Percentiles rank a stretch among this genome's conserved stretches.
Evolutionary conservation across 345 rosid species (phyloP).

Genomic region (Capsella bursapastoris): DNA sequence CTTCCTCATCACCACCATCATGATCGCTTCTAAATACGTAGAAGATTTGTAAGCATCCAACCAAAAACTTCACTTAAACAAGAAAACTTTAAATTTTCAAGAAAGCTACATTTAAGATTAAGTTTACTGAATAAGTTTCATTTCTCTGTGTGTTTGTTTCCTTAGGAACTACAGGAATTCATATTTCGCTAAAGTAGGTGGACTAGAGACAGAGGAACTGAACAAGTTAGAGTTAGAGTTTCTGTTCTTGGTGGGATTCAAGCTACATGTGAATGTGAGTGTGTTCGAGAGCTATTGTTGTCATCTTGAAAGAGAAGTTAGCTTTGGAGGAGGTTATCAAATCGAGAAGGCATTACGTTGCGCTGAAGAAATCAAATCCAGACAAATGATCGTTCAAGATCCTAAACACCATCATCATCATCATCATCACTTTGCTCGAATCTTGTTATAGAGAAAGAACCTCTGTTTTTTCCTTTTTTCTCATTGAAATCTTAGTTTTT

Average conservation of each 20-base stretch:
- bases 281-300: slow-evolving; percentile 90
- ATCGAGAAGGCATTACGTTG: slow-evolving; percentile 80
- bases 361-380: slow-evolving; percentile 81
- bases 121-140: neutral
- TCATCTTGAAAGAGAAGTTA: slow-evolving; percentile 89
- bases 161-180: slow-evolving; percentile 84
- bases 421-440: slow-evolving; percentile 48
- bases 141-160: no score
- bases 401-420: slow-evolving; percentile 46
- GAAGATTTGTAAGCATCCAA: slow-evolving; percentile 77
- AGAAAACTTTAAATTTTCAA: no score
- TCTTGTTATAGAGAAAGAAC: slow-evolving; percentile 54
- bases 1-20: slow-evolving; percentile 77
- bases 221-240: slow-evolving; percentile 80
- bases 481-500: neutral
- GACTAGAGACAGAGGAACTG: slow-evolving; percentile 63
- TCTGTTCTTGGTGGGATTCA: slow-evolving; percentile 82
- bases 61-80: neutral
- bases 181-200: slow-evolving; percentile 84
- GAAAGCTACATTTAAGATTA: neutral
- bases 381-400: slow-evolving; percentile 47
- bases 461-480: neutral
- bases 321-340: slow-evolving; percentile 85
- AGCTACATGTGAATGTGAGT: slow-evolving; percentile 78
- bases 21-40: slow-evolving; percentile 88